Conservation (phyloP, 208 protist species). For the Wallacemonas sp. region DNA sequence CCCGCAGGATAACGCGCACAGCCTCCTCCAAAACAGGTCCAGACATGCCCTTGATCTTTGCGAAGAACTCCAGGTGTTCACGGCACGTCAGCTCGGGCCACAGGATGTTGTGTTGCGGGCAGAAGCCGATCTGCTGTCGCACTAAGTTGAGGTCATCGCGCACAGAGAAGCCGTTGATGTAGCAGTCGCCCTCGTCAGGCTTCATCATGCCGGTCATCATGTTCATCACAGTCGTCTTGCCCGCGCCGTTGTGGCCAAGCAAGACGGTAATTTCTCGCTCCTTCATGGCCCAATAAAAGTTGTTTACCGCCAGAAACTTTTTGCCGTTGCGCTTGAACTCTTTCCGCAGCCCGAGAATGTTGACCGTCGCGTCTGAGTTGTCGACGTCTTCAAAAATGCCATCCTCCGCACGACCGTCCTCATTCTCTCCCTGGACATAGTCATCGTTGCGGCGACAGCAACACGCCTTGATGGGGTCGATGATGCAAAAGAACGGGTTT, state of each 20-base stretch:
- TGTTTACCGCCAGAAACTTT: slow-evolving; percentile 48
- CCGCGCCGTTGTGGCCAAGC: slow-evolving; percentile 73
- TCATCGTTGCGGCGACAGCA: slow-evolving; percentile 16
- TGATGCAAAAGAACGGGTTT: slow-evolving; percentile 41
- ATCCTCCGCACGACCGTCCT: slow-evolving; percentile 16
- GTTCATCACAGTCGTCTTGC: slow-evolving; percentile 49
- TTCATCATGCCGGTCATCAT: slow-evolving; percentile 58
- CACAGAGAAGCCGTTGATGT: slow-evolving; percentile 44
- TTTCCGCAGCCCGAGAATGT: slow-evolving; percentile 27
- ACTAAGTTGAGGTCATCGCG: slow-evolving; percentile 34
- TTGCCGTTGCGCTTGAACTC: slow-evolving; percentile 28
- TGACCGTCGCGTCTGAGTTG: slow-evolving; percentile 24
- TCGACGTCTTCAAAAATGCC: slow-evolving; percentile 32
- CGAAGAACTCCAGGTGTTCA: slow-evolving; percentile 89
- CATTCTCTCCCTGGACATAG: slow-evolving; percentile 17
- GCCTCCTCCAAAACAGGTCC: slow-evolving; percentile 25
- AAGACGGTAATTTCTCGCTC: slow-evolving; percentile 57
- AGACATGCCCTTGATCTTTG: slow-evolving; percentile 81
- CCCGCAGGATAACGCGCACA: slow-evolving; percentile 27
- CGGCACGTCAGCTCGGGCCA: slow-evolving; percentile 69
- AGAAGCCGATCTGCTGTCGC: slow-evolving; percentile 64
- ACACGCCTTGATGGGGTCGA: slow-evolving; percentile 22
- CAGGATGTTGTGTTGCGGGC: slow-evolving; percentile 56
- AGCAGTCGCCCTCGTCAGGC: slow-evolving; percentile 60
- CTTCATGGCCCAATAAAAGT: slow-evolving; percentile 58